A percentile compares a stretch with the other conserved stretches of the same genome.
Evolutionary conservation across 345 rosid genomes (phyloP).

Genomic region (Populus euphratica): DNA sequence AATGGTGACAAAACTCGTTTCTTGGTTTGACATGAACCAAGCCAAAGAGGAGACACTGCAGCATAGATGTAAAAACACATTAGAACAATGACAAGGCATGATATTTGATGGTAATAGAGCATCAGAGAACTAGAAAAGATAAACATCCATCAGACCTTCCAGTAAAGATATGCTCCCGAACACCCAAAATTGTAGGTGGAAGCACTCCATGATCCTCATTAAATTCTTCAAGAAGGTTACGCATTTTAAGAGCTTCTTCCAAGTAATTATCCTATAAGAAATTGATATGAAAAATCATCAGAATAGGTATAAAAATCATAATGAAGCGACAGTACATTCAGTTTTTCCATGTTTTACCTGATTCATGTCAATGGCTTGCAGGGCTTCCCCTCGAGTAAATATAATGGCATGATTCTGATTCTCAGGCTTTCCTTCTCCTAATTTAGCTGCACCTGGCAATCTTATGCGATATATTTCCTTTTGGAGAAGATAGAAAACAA

Average conservation of each 20-base stretch:
- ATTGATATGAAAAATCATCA: slow-evolving; percentile 15
- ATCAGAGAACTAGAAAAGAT: neutral
- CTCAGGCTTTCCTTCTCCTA: slow-evolving; percentile 98
- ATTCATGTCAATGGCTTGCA: slow-evolving; percentile 96
- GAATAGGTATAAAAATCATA: neutral
- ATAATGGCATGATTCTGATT: slow-evolving; percentile 91
- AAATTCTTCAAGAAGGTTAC: slow-evolving; percentile 94
- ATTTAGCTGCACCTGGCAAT: slow-evolving; percentile 80
- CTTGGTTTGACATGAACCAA: slow-evolving; percentile 99
- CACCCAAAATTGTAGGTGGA: slow-evolving; percentile 87
- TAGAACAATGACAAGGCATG: slow-evolving; percentile 5
- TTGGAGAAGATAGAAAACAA: slow-evolving; percentile 7
- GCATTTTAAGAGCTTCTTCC: slow-evolving; percentile 98
- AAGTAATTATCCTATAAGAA: slow-evolving; percentile 80
- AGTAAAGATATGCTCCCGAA: slow-evolving; percentile 94
- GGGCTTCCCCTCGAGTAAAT: slow-evolving; percentile 97
- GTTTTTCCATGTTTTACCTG: slow-evolving; percentile 45
- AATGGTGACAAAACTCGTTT: slow-evolving; percentile 90
- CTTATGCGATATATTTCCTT: slow-evolving; percentile 95
- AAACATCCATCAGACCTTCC: slow-evolving; percentile 59
- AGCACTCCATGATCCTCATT: slow-evolving; percentile 93
- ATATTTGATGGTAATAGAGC: slow-evolving; percentile 2
- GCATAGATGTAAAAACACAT: slow-evolving; percentile 14
- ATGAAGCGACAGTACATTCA: neutral
- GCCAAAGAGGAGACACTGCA: slow-evolving; percentile 96